Base-by-base conservation (phyloP, 225 moss, liverwort and hornwort genomes). In the Polytrichum commune region DNA sequence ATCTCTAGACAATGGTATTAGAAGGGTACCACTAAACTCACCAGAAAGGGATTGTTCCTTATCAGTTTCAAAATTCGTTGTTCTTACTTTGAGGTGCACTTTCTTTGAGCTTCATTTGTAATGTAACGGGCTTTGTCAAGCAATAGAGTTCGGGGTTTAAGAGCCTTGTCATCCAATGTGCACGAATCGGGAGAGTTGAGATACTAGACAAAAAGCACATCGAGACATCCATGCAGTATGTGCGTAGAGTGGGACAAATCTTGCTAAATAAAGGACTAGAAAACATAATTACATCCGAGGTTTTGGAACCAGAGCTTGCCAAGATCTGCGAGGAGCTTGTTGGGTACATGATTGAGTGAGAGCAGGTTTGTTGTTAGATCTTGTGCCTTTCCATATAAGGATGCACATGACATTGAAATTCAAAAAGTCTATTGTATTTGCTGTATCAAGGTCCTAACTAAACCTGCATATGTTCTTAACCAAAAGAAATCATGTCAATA, bases 111-210 rank as follows among this genome's bases (percentile, higher is more conserved):
- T n/a, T n/a, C n/a, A n/a, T n/a, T n/a, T n/a, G n/a, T n/a, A n/a
- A n/a, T n/a, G n/a, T n/a, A n/a, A n/a, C n/a, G n/a, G n/a, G n/a
- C n/a, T n/a, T n/a, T n/a, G n/a, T n/a, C n/a, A n/a, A n/a, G n/a
- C n/a, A n/a, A n/a, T n/a, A n/a, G n/a, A n/a, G n/a, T n/a, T n/a
- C n/a, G n/a, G n/a, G n/a, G n/a, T n/a, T n/a, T n/a, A n/a, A n/a
- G n/a, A n/a, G n/a, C n/a, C n/a, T n/a, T n/a, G n/a, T n/a, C n/a
- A n/a, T 92, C 55, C 86, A 89, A 74, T 90, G 92, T 58, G 95
- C 90, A 72, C 92, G 90, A 77, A 78, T 95, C 13, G 92, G 85
- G 80, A 90, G 95, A 54, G 83, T 95, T 27, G 95, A 95, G 83
- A 80, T 92, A 61, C 95, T 90, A 7, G 91, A 82, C 54, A 74